Evolutionary conservation across 345 rosid genomes (phyloP).

Genomic region (Garcia nutans): DNA sequence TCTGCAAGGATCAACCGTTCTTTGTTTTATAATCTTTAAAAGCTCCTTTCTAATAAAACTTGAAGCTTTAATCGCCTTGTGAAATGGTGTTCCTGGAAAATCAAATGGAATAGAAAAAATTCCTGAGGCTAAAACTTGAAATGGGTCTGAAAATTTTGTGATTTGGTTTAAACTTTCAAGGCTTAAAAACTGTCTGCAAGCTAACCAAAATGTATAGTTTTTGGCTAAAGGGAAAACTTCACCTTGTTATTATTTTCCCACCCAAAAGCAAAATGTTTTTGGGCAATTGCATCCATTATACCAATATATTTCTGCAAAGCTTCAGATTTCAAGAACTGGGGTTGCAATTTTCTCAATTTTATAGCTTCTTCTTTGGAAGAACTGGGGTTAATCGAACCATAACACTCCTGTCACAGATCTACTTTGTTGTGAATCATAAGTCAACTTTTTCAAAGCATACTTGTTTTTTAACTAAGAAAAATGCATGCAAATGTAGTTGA

Average conservation of each 20-base stretch:
- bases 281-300: constrained; percentile 18
- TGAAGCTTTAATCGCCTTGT: constrained; percentile 31
- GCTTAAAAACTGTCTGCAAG: constrained; percentile 32
- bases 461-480: no score
- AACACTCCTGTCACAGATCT: no score
- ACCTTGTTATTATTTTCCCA: constrained; percentile 35
- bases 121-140: constrained; percentile 22
- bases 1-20: constrained; percentile 28
- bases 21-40: constrained; percentile 26
- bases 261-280: constrained; percentile 19
- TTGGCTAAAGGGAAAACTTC: constrained; percentile 35
- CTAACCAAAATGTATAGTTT: constrained; percentile 37
- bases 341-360: no score
- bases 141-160: constrained; percentile 26
- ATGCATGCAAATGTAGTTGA: no score
- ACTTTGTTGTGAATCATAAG: no score
- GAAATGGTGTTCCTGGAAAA: constrained; percentile 34
- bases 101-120: constrained; percentile 35
- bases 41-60: constrained; percentile 38
- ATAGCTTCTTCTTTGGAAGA: no score
- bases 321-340: no score
- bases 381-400: no score
- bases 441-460: no score
- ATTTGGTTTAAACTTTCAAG: constrained; percentile 31
- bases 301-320: no score